These are phyloP conservation scores for Russula abietina DNA, from an alignment of 768 basidiomycete species.

Conservation along the genomic window DNA sequence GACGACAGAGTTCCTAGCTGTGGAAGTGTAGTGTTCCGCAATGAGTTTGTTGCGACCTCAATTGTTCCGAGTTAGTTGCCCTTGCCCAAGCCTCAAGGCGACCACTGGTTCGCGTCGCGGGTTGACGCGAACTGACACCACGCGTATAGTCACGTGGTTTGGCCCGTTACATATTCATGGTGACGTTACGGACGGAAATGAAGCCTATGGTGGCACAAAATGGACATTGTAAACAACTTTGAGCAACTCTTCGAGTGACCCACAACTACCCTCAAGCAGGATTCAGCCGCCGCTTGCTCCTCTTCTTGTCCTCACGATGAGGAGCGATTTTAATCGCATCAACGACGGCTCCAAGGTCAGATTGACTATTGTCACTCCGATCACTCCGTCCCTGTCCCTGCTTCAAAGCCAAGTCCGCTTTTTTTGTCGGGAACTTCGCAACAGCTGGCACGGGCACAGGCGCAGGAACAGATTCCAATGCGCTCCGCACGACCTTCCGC, in stretches of 20 bases:
- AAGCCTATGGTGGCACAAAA: no score
- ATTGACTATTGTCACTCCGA: background rate
- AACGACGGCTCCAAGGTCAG: constrained; percentile 46
- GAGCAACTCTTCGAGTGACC: background rate
- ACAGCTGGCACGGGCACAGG: background rate
- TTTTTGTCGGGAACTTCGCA: background rate
- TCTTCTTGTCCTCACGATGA: constrained; percentile 37
- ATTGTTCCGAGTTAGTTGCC: no score
- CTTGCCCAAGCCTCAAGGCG: no score
- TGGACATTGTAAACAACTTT: no score
- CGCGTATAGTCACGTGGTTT: no score
- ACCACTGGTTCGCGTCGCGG: no score
- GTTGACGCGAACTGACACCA: no score
- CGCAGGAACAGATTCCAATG: constrained; percentile 31
- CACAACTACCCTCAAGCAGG: background rate
- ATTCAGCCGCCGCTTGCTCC: constrained; percentile 30
- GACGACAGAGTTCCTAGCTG: no score
- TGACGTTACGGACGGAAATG: no score
- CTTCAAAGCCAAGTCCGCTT: background rate
- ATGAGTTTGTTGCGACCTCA: no score
- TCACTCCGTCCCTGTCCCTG: background rate
- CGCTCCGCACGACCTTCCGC: constrained; percentile 53
- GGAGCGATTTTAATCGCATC: constrained; percentile 58
- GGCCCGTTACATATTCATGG: no score
- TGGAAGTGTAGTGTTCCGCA: no score